Evolutionary conservation across 108 stramenopile species (phyloP).

Genomic region (Nitzschia putrida): DNA sequence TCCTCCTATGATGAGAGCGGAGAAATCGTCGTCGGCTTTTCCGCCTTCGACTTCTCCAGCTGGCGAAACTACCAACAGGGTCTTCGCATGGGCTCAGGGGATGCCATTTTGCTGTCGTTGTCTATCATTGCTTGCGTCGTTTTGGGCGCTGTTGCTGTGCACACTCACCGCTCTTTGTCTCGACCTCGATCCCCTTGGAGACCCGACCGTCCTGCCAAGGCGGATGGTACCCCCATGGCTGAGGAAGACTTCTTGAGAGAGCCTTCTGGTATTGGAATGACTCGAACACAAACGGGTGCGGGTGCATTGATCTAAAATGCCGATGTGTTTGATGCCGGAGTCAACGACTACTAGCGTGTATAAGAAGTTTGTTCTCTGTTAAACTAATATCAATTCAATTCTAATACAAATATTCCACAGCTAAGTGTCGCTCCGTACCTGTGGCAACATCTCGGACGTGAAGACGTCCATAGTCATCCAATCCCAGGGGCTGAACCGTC

Average conservation of each 20-base stretch:
- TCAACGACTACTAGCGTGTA: background rate
- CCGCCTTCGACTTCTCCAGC: slow-evolving; percentile 21
- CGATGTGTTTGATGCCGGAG: background rate
- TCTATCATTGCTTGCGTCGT: slow-evolving; percentile 29
- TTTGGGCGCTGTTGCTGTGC: slow-evolving; percentile 21
- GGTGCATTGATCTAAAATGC: slow-evolving; percentile 29
- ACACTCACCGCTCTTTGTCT: slow-evolving; percentile 28
- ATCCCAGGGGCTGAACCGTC: slow-evolving; percentile 28
- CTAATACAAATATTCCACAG: slow-evolving; percentile 49
- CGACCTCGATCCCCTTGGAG: slow-evolving; percentile 29
- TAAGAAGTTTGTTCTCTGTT: slow-evolving; percentile 1
- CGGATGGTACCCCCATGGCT: background rate
- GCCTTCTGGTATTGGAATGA: slow-evolving; percentile 44
- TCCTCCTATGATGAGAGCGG: slow-evolving; percentile 50
- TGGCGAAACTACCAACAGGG: slow-evolving; percentile 41
- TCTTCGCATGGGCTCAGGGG: slow-evolving; percentile 26
- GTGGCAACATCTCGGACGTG: slow-evolving; percentile 25
- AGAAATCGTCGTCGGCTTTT: slow-evolving; percentile 30
- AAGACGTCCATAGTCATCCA: slow-evolving; percentile 51
- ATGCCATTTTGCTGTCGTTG: slow-evolving; percentile 25
- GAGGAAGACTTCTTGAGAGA: slow-evolving; percentile 33
- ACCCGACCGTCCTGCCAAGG: slow-evolving; percentile 10
- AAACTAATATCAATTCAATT: slow-evolving; percentile 5
- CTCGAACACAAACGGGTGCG: slow-evolving; percentile 25
- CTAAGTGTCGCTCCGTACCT: slow-evolving; percentile 42